phyloP scores from a whole-genome alignment of 768 basidiomycete genomes.

The Dendrothele bispora region DNA sequence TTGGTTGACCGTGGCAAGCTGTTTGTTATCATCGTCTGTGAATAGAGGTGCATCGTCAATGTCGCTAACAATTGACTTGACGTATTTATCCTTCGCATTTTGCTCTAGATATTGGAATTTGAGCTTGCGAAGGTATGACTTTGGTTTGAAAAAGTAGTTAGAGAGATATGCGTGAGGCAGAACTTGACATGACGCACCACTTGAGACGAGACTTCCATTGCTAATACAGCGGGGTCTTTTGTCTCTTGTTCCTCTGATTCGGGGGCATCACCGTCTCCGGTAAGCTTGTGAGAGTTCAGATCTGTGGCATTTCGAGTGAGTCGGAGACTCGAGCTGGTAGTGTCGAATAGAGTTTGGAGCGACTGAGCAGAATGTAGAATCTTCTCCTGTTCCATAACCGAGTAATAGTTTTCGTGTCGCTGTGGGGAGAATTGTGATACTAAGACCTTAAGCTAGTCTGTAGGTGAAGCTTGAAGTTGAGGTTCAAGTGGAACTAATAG shows the following conservation, averaged over 20 bases:
- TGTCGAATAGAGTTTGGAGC: conserved; percentile 32
- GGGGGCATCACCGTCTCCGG: conserved; percentile 31
- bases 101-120: conserved; percentile 91
- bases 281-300: conserved; percentile 34
- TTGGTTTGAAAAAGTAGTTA: background rate
- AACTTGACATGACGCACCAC: conserved; percentile 43
- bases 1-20: conserved; percentile 57
- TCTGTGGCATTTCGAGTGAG: conserved; percentile 35
- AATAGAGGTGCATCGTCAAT: conserved; percentile 80
- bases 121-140: conserved; percentile 77
- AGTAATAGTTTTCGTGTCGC: no score
- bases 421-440: no score
- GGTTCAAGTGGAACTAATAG: no score
- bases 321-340: conserved; percentile 30
- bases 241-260: conserved; percentile 35
- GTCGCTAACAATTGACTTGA: conserved; percentile 84
- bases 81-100: conserved; percentile 87
- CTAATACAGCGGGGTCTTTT: conserved; percentile 57
- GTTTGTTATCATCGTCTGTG: conserved; percentile 77
- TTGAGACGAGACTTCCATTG: conserved; percentile 59
- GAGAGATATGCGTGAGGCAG: background rate
- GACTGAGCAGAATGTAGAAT: conserved; percentile 29
- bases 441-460: no score
- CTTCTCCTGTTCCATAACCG: conserved; percentile 18
- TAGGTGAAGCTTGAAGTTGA: no score